Conservation (phyloP, 192 early-diverging fungal species). For the Phlyctochytrium arcticum region DNA sequence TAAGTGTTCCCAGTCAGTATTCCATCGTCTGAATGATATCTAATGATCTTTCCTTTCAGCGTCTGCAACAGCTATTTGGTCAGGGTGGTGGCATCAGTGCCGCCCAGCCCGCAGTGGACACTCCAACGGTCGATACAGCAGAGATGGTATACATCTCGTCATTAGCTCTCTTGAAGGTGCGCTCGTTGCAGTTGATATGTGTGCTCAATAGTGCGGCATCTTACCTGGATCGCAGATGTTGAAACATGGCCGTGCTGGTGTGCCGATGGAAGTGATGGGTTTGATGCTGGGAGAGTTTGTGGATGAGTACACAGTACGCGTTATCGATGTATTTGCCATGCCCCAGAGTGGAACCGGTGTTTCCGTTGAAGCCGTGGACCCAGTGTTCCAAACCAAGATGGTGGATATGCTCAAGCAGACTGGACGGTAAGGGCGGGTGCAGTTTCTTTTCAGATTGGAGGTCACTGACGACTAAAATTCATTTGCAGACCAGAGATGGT, state of each 20-base stretch:
- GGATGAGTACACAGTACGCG: slow-evolving; percentile 98
- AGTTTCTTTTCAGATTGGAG: not conserved
- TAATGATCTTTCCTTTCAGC: too few species aligned
- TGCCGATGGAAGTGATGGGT: slow-evolving; percentile 99
- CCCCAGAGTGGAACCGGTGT: slow-evolving; percentile 99
- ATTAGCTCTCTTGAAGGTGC: slow-evolving; percentile 89
- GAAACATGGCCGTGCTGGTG: slow-evolving; percentile 82
- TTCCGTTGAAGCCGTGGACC: slow-evolving; percentile 98
- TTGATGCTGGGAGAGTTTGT: slow-evolving; percentile 99
- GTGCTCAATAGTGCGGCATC: not conserved
- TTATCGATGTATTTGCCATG: slow-evolving; percentile 99
- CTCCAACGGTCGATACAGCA: slow-evolving; percentile 93
- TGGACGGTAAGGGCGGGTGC: slow-evolving; percentile 59
- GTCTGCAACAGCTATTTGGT: slow-evolving; percentile 41
- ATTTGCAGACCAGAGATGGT: slow-evolving; percentile 87
- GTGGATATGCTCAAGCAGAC: slow-evolving; percentile 99
- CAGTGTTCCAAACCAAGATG: slow-evolving; percentile 99
- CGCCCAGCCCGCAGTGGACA: slow-evolving; percentile 59
- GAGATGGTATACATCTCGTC: slow-evolving; percentile 99
- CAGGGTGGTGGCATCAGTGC: slow-evolving; percentile 26
- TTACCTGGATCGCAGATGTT: slow-evolving; percentile 18
- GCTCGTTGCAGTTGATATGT: not conserved
- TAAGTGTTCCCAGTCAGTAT: too few species aligned
- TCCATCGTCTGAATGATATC: too few species aligned
- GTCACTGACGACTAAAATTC: not conserved